Evolutionary conservation across 2,329 filamentous ascomycete genomes (phyloP), one percentile per base, ranked within the genome.

Genomic region (Pseudogymnoascus sp.): DNA sequence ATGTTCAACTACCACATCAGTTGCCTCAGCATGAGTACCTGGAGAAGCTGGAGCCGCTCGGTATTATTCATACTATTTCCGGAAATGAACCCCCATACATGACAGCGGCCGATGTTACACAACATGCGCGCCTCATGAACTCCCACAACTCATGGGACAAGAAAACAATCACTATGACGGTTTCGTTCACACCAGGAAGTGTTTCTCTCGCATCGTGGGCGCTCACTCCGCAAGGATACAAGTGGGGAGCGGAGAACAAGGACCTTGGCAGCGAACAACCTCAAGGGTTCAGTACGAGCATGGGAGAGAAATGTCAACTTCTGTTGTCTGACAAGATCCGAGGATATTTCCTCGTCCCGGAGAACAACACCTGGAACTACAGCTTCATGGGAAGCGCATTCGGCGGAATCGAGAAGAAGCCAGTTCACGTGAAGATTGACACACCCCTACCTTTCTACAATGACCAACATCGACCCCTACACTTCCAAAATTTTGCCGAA

Each of bases 401-500:
- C 73, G 86, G 88, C 12, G 86, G 87, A 41, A 83, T 96, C 66
- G 92, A 96, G 78, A 97, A 97, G 86, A 91, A 91, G 78, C 83
- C 87, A 3, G 84, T 97, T 44, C 89, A 92, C 69, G 92, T 97
- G 69, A 94, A 94, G 81, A 87, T 99, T 61, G 95, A 97, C 76
- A 95, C 91, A 44, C 94, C 94, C 15, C 76, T 88, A 68, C 82
- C 89, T 7, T 97, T 96, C 78, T 99, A 99, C 77, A 92, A 89
- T 72, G 92, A 92, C 70, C 83, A 92, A 70, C 95, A 99, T 76
- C 85, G 94, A 27, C 92, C 93, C 13, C 79, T 97, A 62, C 94
- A 99, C 78, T 99, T 99, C 83, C 89, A 93, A 74, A 96, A 92
- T 76, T 99, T 99, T 77, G 91, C 92, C 0, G 93, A 99, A 79